phyloP scores from a whole-genome alignment of 192 early-diverging fungal species.

The Backusella liffmaniae region DNA sequence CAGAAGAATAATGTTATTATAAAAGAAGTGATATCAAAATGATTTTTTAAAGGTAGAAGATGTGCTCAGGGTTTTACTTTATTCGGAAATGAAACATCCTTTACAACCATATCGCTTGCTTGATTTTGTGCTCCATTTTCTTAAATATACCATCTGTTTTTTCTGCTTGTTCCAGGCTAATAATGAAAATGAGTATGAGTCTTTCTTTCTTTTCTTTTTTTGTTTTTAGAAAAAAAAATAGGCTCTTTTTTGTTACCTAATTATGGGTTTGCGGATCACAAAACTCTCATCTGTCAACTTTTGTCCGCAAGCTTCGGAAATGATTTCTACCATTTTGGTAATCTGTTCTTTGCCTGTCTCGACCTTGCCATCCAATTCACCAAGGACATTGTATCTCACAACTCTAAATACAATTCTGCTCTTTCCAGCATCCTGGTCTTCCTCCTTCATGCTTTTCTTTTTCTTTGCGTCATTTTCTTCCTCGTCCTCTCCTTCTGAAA shows the following conservation, averaged over 20 bases:
- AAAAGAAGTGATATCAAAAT: neutral
- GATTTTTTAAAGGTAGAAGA: neutral
- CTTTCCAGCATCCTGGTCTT: neutral
- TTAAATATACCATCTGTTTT: slow-evolving; percentile 40
- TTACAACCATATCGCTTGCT: slow-evolving; percentile 44
- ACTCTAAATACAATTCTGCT: slow-evolving; percentile 35
- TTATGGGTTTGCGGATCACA: slow-evolving; percentile 33
- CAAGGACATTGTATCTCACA: slow-evolving; percentile 40
- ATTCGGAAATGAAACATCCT: too few relatives aligned
- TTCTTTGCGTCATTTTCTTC: neutral
- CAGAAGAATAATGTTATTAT: neutral
- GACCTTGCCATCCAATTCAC: slow-evolving; percentile 33
- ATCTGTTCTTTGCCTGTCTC: slow-evolving; percentile 32
- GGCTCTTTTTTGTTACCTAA: slow-evolving; percentile 30
- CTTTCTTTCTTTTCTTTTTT: neutral
- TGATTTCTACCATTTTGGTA: slow-evolving; percentile 32
- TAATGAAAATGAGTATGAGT: neutral
- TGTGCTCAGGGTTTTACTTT: too few relatives aligned
- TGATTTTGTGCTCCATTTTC: slow-evolving; percentile 40
- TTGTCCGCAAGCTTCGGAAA: slow-evolving; percentile 31
- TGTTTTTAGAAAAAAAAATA: neutral
- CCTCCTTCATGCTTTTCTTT: slow-evolving; percentile 3
- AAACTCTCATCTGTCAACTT: slow-evolving; percentile 18
- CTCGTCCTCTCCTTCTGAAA: neutral
- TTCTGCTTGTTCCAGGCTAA: slow-evolving; percentile 39